These are phyloP conservation scores for Penicillium pancosmium DNA, from an alignment of 495 filamentous ascomycete species.

Conservation along the genomic window DNA sequence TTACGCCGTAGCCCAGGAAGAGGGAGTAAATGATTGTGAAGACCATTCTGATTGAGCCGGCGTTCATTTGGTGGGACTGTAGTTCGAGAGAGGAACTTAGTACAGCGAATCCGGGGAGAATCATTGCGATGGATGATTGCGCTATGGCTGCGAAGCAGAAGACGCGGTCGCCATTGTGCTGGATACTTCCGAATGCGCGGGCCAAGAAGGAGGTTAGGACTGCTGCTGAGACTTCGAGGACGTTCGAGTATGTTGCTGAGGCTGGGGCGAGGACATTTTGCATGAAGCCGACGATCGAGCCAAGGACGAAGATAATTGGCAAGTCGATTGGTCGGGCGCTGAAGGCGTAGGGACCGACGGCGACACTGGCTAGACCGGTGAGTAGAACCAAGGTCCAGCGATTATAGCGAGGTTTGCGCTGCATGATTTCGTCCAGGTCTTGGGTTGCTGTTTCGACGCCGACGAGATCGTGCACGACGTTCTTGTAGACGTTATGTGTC, in stretches of 20 bases:
- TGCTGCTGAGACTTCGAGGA: conserved; percentile 84
- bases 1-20: conserved; percentile 94
- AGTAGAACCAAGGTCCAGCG: conserved; percentile 69
- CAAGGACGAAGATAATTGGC: conserved; percentile 80
- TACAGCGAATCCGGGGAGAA: conserved; percentile 83
- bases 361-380: conserved; percentile 80
- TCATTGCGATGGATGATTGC: conserved; percentile 85
- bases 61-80: conserved; percentile 79
- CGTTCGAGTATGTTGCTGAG: conserved; percentile 77
- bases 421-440: conserved; percentile 62
- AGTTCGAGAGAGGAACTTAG: conserved; percentile 80
- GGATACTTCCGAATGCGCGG: conserved; percentile 79
- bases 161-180: conserved; percentile 39
- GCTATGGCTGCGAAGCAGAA: conserved; percentile 91
- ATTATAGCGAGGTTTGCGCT: conserved; percentile 56
- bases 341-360: conserved; percentile 83
- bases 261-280: conserved; percentile 75
- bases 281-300: conserved; percentile 77
- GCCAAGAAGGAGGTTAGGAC: conserved; percentile 82
- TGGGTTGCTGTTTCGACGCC: conserved; percentile 76
- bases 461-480: conserved; percentile 84
- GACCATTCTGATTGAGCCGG: conserved; percentile 88
- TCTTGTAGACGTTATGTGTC: conserved; percentile 85
- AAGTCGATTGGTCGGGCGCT: conserved; percentile 80
- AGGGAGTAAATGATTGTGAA: conserved; percentile 92